Base-by-base conservation (phyloP, 2,329 filamentous ascomycete species). In the Ophiobolus disseminans region DNA sequence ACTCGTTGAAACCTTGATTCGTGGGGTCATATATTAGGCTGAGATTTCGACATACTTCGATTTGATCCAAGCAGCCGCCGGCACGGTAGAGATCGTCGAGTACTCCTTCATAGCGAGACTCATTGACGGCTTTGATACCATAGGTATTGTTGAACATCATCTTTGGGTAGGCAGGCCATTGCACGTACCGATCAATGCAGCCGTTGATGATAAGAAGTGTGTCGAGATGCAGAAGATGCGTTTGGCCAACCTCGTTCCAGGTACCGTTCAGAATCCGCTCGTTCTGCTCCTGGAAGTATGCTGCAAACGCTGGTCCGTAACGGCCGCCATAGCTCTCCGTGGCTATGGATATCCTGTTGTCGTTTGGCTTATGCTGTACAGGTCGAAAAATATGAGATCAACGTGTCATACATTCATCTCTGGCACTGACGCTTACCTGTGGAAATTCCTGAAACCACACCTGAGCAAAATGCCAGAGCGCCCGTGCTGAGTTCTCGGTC, bases 381-480 rank as follows among this genome's bases (percentile, higher is more conserved):
- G n/a, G n/a, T n/a, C n/a, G n/a, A n/a, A n/a, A n/a, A n/a, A n/a
- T n/a, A n/a, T n/a, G n/a, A n/a, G n/a, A n/a, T n/a, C n/a, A n/a
- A n/a, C n/a, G n/a, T n/a, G n/a, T n/a, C n/a, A n/a, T n/a, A n/a
- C n/a, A n/a, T n/a, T n/a, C n/a, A n/a, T n/a, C n/a, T n/a, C n/a
- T n/a, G n/a, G n/a, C n/a, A n/a, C n/a, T n/a, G n/a, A n/a, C n/a
- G 6, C 26, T 9, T 28, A 28, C 26, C 26, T 28, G 39, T 0
- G 84, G 85, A 48, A 89, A 89, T 22, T 83, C 80, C 4, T 81
- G 76, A 45, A 85, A 83, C 76, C 86, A 89, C 1, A 78, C 77
- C 62, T 86, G 83, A 0, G 81, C 76, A 66, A 85, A 84, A 58
- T 65, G 77, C 83, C 83, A 85, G 4, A 84, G 69, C 7, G 80